Conservation (phyloP, 2,329 filamentous ascomycete species). For the Paecilomyces variotii region DNA sequence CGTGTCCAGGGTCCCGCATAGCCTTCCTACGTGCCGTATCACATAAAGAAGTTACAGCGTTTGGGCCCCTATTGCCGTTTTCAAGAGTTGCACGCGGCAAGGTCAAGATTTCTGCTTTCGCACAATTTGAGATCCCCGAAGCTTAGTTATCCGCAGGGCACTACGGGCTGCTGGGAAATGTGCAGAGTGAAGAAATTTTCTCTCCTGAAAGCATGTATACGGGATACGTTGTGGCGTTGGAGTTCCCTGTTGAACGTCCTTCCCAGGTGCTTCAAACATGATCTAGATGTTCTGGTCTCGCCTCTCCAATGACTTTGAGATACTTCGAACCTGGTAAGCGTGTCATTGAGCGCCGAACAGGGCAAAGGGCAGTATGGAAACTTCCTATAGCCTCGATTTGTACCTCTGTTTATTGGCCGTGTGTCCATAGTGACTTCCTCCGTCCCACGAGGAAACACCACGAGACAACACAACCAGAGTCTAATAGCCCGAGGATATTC, state of each 20-base stretch:
- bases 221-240: background rate
- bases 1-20: background rate
- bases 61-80: background rate
- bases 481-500: background rate
- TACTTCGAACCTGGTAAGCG: background rate
- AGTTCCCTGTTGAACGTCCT: background rate
- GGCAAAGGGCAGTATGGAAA: background rate
- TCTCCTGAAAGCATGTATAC: background rate
- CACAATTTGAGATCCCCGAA: background rate
- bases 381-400: background rate
- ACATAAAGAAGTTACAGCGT: background rate
- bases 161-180: background rate
- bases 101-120: background rate
- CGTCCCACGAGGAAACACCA: background rate
- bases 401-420: background rate
- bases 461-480: background rate
- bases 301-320: background rate
- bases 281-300: background rate
- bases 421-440: background rate
- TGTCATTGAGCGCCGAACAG: background rate
- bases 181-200: background rate
- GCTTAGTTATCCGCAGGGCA: background rate
- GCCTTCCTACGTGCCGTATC: background rate
- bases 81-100: background rate
- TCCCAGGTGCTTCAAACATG: background rate